phyloP scores from a whole-genome alignment of 345 rosid genomes.

The Brassica rapa region DNA sequence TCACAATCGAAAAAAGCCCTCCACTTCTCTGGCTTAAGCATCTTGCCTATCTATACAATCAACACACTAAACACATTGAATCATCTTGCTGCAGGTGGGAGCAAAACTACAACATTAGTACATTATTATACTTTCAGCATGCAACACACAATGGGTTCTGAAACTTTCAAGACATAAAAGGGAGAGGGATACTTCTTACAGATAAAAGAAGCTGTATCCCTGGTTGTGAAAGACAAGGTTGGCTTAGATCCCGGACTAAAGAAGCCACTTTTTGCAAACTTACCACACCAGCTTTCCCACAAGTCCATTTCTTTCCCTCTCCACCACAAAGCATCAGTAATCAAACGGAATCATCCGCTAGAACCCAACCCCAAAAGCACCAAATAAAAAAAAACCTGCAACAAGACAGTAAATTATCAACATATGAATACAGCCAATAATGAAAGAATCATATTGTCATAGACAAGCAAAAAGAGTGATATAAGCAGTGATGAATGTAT shows the following conservation, averaged over 20 bases:
- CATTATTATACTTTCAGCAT: background rate
- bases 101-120: background rate
- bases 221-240: constrained; percentile 75
- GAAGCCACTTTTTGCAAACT: constrained; percentile 63
- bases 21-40: constrained; percentile 94
- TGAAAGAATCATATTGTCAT: constrained; percentile 2
- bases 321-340: constrained; percentile 58
- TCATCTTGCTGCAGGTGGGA: background rate
- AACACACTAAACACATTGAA: background rate
- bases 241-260: constrained; percentile 74
- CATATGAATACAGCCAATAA: background rate
- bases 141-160: background rate
- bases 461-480: background rate
- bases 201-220: constrained; percentile 64
- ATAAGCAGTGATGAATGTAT: constrained; percentile 1
- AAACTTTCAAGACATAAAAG: background rate
- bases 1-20: constrained; percentile 68
- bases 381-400: constrained; percentile 13
- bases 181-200: constrained; percentile 41
- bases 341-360: constrained; percentile 35
- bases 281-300: constrained; percentile 53
- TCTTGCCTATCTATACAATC: constrained; percentile 63
- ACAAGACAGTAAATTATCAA: background rate
- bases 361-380: constrained; percentile 24
- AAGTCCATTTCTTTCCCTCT: constrained; percentile 62